Percentiles rank a stretch among this genome's conserved stretches.
Conservation (phyloP, 2,329 filamentous ascomycete species). For the Aspergillus amoenus region DNA sequence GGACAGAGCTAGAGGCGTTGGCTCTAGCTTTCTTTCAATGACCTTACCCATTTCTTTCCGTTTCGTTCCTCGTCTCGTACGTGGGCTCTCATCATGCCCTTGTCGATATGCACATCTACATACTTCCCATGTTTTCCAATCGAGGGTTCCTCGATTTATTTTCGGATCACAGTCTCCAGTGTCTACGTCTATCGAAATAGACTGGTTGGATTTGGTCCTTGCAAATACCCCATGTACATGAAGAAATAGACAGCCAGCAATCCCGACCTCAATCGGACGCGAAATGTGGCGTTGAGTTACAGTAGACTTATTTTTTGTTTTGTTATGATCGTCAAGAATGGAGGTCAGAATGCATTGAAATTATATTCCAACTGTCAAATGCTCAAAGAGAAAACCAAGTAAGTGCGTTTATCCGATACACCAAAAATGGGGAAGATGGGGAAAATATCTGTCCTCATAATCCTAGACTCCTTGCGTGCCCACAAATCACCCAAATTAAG, state of each 20-base stretch:
- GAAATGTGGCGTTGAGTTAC: background rate
- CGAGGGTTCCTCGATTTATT: background rate
- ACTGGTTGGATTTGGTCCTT: conserved; percentile 5
- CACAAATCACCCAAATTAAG: background rate
- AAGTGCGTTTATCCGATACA: too few species aligned
- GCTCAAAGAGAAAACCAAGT: too few species aligned
- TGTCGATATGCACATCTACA: background rate
- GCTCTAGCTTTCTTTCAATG: background rate
- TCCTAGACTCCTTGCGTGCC: background rate
- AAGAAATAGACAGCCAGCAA: background rate
- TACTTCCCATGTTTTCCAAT: background rate
- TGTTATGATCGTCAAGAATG: background rate
- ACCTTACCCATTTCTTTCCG: background rate
- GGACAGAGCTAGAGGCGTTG: background rate
- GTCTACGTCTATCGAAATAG: conserved; percentile 3
- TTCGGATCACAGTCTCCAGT: background rate
- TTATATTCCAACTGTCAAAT: background rate
- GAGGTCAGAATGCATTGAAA: background rate
- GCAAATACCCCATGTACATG: conserved; percentile 21
- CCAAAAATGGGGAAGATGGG: too few species aligned
- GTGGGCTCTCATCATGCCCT: background rate
- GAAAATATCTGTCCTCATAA: too few species aligned
- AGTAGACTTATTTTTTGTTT: too few species aligned
- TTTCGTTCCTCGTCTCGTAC: background rate
- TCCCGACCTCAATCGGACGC: background rate